Conservation (phyloP, 768 basidiomycete species). For the Ephemerocybe angulata region DNA sequence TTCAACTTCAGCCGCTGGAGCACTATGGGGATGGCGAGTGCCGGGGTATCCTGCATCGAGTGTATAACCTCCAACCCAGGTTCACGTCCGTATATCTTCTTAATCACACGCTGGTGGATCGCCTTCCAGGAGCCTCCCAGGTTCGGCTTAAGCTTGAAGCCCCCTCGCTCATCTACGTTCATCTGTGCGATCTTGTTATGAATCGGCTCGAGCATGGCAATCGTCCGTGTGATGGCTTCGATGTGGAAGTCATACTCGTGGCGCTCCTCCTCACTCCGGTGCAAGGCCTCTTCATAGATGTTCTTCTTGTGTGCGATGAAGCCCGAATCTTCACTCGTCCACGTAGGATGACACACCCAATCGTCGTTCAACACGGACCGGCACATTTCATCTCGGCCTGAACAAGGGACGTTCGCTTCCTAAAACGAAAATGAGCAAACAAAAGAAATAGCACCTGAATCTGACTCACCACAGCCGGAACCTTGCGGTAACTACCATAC, state of each 20-base stretch:
- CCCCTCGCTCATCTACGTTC: conserved; percentile 68
- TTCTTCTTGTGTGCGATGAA: conserved; percentile 93
- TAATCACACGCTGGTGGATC: conserved; percentile 89
- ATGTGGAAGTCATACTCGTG: conserved; percentile 99
- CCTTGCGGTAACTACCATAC: conserved; percentile 86
- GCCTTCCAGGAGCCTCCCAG: conserved; percentile 83
- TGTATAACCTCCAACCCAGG: conserved; percentile 76
- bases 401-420: conserved; percentile 87
- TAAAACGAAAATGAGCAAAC: conserved; percentile 26
- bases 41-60: conserved; percentile 91
- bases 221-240: conserved; percentile 90
- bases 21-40: conserved; percentile 85
- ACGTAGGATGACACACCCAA: conserved; percentile 97
- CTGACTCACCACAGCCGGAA: conserved; percentile 72
- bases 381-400: conserved; percentile 97
- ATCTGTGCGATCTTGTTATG: conserved; percentile 82
- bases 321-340: conserved; percentile 90
- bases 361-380: conserved; percentile 95
- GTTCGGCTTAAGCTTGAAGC: conserved; percentile 86
- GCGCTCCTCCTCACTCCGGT: conserved; percentile 94
- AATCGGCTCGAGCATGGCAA: conserved; percentile 86
- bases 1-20: conserved; percentile 88
- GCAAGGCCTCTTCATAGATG: conserved; percentile 92
- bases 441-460: not conserved
- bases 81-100: conserved; percentile 95